Percentiles rank a stretch among this genome's conserved stretches.
These are phyloP conservation scores for Mesostigma viride DNA, from an alignment of 139 green algal species.

Conservation along the genomic window DNA sequence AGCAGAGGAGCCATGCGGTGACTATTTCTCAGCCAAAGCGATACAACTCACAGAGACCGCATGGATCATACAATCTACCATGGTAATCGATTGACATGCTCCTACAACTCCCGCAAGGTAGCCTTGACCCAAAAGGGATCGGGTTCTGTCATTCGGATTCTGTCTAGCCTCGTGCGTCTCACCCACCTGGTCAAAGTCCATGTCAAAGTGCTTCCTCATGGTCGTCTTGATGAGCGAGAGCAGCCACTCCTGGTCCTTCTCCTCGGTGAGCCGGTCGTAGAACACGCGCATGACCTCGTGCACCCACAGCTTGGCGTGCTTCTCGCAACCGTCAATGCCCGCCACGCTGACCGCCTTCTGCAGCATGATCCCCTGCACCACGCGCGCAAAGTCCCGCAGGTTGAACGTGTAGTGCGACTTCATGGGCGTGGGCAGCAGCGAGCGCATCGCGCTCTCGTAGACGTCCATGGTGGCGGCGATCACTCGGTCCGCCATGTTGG, in stretches of 20 bases:
- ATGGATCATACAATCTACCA: too few species aligned
- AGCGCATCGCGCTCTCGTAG: conserved; percentile 21
- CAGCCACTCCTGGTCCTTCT: conserved; percentile 38
- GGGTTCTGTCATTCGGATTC: not conserved
- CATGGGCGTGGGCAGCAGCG: conserved; percentile 32
- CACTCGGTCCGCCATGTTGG: not conserved
- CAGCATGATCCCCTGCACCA: conserved; percentile 30
- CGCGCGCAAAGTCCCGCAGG: conserved; percentile 34
- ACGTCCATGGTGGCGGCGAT: conserved; percentile 29
- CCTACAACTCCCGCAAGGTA: too few species aligned
- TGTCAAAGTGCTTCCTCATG: conserved; percentile 54
- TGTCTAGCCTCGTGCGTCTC: not conserved
- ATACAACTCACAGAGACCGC: too few species aligned
- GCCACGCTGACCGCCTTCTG: not conserved
- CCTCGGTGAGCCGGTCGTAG: conserved; percentile 42
- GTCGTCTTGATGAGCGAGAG: conserved; percentile 29
- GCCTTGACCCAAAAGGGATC: too few species aligned
- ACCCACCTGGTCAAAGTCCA: conserved; percentile 47
- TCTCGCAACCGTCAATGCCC: conserved; percentile 1
- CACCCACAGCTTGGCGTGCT: conserved; percentile 39
- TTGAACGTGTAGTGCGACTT: conserved; percentile 41
- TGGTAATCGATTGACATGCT: too few species aligned
- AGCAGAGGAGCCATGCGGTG: too few species aligned
- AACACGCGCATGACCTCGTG: conserved; percentile 44
- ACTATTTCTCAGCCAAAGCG: too few species aligned